Evolutionary conservation across 139 green algal genomes (phyloP).

Genomic region (Asterochloris sp.): DNA sequence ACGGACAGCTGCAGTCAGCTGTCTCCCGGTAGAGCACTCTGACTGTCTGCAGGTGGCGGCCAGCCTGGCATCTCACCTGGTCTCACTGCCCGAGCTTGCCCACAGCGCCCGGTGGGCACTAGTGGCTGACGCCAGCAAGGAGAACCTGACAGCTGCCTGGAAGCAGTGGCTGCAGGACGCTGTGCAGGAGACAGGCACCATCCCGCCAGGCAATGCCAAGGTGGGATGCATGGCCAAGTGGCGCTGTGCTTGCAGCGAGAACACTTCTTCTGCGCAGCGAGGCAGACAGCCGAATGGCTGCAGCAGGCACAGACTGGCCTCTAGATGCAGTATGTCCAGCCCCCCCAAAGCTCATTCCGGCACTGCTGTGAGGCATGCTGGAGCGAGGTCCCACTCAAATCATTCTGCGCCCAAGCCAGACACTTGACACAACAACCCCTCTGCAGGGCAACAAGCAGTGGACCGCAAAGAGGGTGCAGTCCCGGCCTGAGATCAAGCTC

Average conservation of each 20-base stretch:
- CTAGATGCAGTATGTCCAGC: no score
- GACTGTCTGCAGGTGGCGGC: slow-evolving; percentile 46
- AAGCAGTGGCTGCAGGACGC: slow-evolving; percentile 77
- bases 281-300: no score
- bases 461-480: slow-evolving; percentile 35
- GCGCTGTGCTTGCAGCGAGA: slow-evolving; percentile 16
- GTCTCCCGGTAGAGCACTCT: neutral
- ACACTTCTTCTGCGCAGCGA: neutral
- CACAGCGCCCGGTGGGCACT: slow-evolving; percentile 46
- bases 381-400: no score
- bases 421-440: no score
- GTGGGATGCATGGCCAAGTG: neutral
- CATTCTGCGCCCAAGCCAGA: no score
- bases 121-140: slow-evolving; percentile 47
- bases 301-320: no score
- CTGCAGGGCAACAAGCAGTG: slow-evolving; percentile 52
- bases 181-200: slow-evolving; percentile 56
- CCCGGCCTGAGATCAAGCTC: slow-evolving; percentile 71
- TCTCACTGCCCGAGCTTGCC: slow-evolving; percentile 68
- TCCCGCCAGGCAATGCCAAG: slow-evolving; percentile 78
- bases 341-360: no score
- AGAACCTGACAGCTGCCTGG: slow-evolving; percentile 74
- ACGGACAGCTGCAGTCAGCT: neutral
- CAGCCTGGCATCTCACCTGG: slow-evolving; percentile 65
- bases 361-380: no score